These are phyloP conservation scores for Pestalotiopsis sp. DNA, from an alignment of 2,329 filamentous ascomycete genomes.

Conservation along the genomic window DNA sequence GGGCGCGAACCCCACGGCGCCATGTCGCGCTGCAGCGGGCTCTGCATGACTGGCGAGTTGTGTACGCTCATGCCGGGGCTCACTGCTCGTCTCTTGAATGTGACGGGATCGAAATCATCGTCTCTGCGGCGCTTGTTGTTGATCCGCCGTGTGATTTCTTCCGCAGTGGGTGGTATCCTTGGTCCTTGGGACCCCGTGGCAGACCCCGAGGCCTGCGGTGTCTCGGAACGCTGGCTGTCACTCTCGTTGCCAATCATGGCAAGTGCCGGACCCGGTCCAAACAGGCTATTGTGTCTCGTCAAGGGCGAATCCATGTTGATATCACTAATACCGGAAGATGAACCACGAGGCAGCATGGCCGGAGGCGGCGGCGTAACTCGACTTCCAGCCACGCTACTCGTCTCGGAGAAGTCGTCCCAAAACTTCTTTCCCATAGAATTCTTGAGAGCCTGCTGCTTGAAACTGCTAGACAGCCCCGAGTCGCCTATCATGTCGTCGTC, in stretches of 20 bases:
- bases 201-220: slow-evolving; percentile 37
- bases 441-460: slow-evolving; percentile 73
- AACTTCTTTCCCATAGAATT: slow-evolving; percentile 73
- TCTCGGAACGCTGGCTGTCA: slow-evolving; percentile 34
- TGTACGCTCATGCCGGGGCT: slow-evolving; percentile 90
- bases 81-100: slow-evolving; percentile 89
- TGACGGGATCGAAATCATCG: slow-evolving; percentile 85
- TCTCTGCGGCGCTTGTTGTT: slow-evolving; percentile 84
- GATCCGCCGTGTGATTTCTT: slow-evolving; percentile 77
- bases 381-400: slow-evolving; percentile 53
- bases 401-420: slow-evolving; percentile 80
- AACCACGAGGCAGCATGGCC: slow-evolving; percentile 60
- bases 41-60: slow-evolving; percentile 86
- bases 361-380: slow-evolving; percentile 63
- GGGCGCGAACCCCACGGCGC: slow-evolving; percentile 74
- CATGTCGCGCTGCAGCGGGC: slow-evolving; percentile 73
- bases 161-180: slow-evolving; percentile 61
- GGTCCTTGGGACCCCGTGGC: slow-evolving; percentile 33
- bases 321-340: slow-evolving; percentile 66
- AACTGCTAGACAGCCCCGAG: slow-evolving; percentile 61
- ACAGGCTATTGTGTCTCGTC: slow-evolving; percentile 35
- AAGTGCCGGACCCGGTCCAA: slow-evolving; percentile 34
- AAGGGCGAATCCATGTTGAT: slow-evolving; percentile 72
- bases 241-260: slow-evolving; percentile 31
- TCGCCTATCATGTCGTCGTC: slow-evolving; percentile 72